A percentile compares a stretch with the other conserved stretches of the same genome.
Evolutionary conservation across 768 basidiomycete species (phyloP).

Genomic region (Krasilnikovozyma curviuscula): DNA sequence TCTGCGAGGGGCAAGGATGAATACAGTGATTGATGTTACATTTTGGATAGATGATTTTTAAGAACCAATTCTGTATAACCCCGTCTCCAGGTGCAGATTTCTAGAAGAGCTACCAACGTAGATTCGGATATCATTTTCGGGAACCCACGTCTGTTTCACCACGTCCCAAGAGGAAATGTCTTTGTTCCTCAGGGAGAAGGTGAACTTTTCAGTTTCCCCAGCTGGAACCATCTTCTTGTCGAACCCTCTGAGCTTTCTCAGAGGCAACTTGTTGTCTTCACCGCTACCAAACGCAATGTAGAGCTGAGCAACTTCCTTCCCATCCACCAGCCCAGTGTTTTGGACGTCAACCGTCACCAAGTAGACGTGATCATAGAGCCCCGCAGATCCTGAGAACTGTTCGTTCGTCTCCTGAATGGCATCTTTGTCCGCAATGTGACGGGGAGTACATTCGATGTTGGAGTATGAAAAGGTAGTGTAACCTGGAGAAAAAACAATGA

Average conservation of each 20-base stretch:
- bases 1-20: no score
- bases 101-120: not conserved
- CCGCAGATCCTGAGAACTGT: conserved; percentile 17
- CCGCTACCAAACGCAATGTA: no score
- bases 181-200: conserved; percentile 4
- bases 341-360: conserved; percentile 21
- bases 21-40: no score
- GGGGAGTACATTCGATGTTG: conserved; percentile 15
- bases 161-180: conserved; percentile 5
- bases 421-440: conserved; percentile 16
- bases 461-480: conserved; percentile 23
- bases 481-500: no score
- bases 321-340: conserved; percentile 24
- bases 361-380: conserved; percentile 24
- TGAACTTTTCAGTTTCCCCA: conserved; percentile 3
- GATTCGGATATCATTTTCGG: not conserved
- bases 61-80: no score
- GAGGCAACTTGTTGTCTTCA: conserved; percentile 2
- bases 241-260: conserved; percentile 3
- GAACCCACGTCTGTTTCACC: not conserved
- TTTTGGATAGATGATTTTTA: no score
- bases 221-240: conserved; percentile 1
- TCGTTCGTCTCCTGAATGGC: conserved; percentile 26
- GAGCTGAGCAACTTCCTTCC: conserved; percentile 28
- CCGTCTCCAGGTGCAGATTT: no score